Percentiles rank a stretch among this genome's conserved stretches.
phyloP scores from a whole-genome alignment of 176 grass and related monocot species.

The bread wheat (Triticum aestivum) region IWGSC_CS_RefSeq_v2.1 NC_057797.1:576767542-576768041 shows the following conservation, averaged over 20 bases:
- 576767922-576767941: no score
- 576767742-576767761: neutral
- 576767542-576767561: neutral
- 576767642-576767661: neutral
- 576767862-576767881: no score
- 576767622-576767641: conserved; percentile 9
- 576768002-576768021: no score
- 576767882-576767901: no score
- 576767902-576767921: no score
- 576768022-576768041: no score
- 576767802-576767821: neutral
- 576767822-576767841: neutral
- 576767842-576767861: neutral
- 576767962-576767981: no score
- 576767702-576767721: conserved; percentile 13
- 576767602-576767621: conserved; percentile 19
- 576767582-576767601: neutral
- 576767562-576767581: neutral
- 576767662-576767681: neutral
- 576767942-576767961: no score
- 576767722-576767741: neutral
- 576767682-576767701: conserved; percentile 15
- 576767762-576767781: neutral
- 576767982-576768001: no score
- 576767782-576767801: neutral